Conservation (phyloP, 2,329 filamentous ascomycete species). For the Zymoseptoria crescenta region DNA sequence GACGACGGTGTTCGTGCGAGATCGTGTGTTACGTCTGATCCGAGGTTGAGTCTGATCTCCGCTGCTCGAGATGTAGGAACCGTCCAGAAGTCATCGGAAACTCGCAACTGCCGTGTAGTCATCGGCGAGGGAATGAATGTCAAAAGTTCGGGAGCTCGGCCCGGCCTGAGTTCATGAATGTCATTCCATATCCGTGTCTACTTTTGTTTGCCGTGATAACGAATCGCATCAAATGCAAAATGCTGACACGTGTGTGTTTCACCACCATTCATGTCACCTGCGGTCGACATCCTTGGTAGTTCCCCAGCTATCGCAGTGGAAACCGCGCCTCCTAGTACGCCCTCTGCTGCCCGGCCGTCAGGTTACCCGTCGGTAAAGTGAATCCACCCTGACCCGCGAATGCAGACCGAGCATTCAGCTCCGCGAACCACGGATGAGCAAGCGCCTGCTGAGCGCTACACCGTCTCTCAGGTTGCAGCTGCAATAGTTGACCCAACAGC, state of each 20-base stretch:
- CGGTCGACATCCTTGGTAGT: too few species aligned
- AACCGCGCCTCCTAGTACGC: conserved; percentile 12
- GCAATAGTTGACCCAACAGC: conserved; percentile 81
- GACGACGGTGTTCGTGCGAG: neutral
- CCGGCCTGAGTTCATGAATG: neutral
- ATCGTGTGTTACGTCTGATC: too few species aligned
- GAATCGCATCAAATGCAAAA: neutral
- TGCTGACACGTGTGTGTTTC: too few species aligned
- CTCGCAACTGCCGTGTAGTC: too few species aligned
- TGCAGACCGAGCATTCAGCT: conserved; percentile 43
- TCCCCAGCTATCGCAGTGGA: neutral
- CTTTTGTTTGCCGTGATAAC: neutral
- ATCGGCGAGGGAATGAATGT: neutral
- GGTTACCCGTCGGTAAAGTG: conserved; percentile 13
- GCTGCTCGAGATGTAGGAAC: too few species aligned
- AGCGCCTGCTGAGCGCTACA: conserved; percentile 82
- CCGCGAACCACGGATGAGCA: conserved; percentile 85
- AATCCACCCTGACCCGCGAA: conserved; percentile 17
- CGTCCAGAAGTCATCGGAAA: too few species aligned
- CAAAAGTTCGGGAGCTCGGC: neutral
- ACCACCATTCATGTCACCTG: too few species aligned
- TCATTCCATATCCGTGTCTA: neutral
- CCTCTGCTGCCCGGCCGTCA: conserved; percentile 17
- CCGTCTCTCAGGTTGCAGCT: conserved; percentile 82
- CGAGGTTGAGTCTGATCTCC: neutral